Evolutionary conservation across 352 stramenopile genomes (phyloP).

Genomic region (Elongisporangium prolatum): DNA sequence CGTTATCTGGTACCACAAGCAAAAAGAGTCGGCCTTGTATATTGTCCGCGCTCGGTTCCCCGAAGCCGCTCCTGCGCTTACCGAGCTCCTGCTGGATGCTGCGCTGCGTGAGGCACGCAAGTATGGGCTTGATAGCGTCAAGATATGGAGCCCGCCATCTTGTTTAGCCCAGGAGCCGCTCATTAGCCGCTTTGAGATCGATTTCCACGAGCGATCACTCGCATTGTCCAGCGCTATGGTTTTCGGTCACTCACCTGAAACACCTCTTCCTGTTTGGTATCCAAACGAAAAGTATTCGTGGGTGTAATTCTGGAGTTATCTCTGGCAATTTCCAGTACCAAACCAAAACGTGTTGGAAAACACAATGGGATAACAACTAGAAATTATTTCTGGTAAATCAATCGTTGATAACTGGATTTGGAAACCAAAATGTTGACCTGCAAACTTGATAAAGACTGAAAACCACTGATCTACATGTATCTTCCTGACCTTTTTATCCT

Average conservation of each 20-base stretch:
- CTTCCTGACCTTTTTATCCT: no score
- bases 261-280: slow-evolving; percentile 15
- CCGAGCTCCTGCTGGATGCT: slow-evolving; percentile 19
- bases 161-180: slow-evolving; percentile 18
- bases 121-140: slow-evolving; percentile 34
- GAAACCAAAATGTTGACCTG: no score
- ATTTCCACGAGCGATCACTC: slow-evolving; percentile 29
- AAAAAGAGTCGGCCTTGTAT: slow-evolving; percentile 56
- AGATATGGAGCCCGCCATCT: slow-evolving; percentile 35
- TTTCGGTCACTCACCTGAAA: slow-evolving; percentile 16
- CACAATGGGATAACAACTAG: no score
- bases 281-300: slow-evolving; percentile 32
- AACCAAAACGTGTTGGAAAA: not conserved
- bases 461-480: no score
- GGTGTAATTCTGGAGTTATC: slow-evolving; percentile 16
- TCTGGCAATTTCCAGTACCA: not conserved
- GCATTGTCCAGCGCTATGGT: slow-evolving; percentile 59
- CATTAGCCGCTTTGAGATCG: slow-evolving; percentile 20
- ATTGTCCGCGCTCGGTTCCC: slow-evolving; percentile 41
- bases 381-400: no score
- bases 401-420: no score
- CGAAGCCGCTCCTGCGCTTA: slow-evolving; percentile 9
- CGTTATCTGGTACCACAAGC: slow-evolving; percentile 60
- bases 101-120: slow-evolving; percentile 34
- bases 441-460: no score